phyloP scores from a whole-genome alignment of 169 alveolate species.

The Eimeria acervulina region DNA sequence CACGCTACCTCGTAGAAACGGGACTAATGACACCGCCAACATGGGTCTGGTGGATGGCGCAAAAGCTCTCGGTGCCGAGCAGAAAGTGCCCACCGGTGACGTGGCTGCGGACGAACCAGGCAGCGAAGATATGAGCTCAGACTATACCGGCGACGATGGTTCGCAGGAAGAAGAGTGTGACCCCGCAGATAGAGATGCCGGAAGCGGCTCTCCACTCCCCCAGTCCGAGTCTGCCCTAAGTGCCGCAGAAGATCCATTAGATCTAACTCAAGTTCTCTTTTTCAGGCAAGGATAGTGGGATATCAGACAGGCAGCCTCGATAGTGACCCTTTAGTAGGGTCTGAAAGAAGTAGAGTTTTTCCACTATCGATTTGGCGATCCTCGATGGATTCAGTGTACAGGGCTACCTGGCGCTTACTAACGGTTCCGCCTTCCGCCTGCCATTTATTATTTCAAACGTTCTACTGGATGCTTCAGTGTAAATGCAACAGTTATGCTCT shows the following conservation, averaged over 20 bases:
- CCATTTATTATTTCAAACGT: too few relatives aligned
- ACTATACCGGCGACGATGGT: constrained; percentile 3
- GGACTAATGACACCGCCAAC: neutral
- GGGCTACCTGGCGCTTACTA: too few relatives aligned
- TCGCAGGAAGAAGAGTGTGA: constrained; percentile 52
- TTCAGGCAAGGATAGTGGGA: constrained; percentile 38
- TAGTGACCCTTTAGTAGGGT: neutral
- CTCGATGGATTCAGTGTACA: too few relatives aligned
- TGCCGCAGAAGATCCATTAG: constrained; percentile 31
- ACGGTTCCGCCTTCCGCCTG: too few relatives aligned
- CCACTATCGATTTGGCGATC: neutral
- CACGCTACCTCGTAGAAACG: neutral
- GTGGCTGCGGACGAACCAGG: neutral
- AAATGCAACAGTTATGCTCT: neutral
- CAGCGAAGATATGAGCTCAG: constrained; percentile 15
- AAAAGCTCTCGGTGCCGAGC: neutral
- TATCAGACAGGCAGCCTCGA: neutral
- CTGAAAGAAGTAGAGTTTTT: neutral
- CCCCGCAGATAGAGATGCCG: neutral
- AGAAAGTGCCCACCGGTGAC: neutral
- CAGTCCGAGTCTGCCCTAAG: neutral
- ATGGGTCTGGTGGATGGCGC: neutral
- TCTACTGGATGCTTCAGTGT: neutral
- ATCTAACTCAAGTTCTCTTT: constrained; percentile 5
- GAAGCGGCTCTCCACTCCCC: neutral